Evolutionary conservation across 2,329 filamentous ascomycete species (phyloP).

Genomic region (Didymella keratinophila): DNA sequence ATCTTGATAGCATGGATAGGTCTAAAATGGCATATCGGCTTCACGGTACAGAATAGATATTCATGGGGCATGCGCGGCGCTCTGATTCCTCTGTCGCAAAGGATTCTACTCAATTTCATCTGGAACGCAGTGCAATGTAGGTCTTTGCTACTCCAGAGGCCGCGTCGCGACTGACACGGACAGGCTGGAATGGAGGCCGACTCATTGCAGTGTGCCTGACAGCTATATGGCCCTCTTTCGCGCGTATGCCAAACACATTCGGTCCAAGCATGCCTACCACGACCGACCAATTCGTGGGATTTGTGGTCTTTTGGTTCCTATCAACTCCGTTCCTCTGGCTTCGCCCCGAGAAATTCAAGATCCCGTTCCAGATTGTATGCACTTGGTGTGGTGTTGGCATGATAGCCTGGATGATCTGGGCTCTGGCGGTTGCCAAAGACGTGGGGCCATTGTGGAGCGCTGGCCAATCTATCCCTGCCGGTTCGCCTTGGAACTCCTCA

Average conservation of each 20-base stretch:
- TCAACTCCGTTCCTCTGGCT: slow-evolving; percentile 58
- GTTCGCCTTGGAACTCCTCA: slow-evolving; percentile 50
- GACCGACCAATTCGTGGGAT: slow-evolving; percentile 48
- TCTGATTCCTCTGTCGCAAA: slow-evolving; percentile 59
- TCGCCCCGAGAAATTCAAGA: slow-evolving; percentile 59
- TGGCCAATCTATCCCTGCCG: slow-evolving; percentile 48
- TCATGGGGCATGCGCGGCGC: slow-evolving; percentile 60
- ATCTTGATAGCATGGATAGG: slow-evolving; percentile 58
- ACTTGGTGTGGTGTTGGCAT: slow-evolving; percentile 57
- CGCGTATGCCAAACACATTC: slow-evolving; percentile 46
- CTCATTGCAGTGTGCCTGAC: slow-evolving; percentile 47
- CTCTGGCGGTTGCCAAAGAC: slow-evolving; percentile 54
- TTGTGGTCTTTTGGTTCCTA: slow-evolving; percentile 47
- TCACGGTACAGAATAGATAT: slow-evolving; percentile 60
- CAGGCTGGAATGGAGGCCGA: slow-evolving; percentile 49
- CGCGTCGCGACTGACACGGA: slow-evolving; percentile 11
- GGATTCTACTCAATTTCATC: slow-evolving; percentile 60
- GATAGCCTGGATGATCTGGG: slow-evolving; percentile 59
- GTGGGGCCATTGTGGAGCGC: slow-evolving; percentile 55
- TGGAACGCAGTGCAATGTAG: slow-evolving; percentile 60
- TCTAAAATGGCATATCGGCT: slow-evolving; percentile 60
- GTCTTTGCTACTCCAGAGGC: slow-evolving; percentile 19
- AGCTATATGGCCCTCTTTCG: slow-evolving; percentile 49
- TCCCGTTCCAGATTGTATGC: slow-evolving; percentile 56
- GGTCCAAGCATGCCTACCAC: slow-evolving; percentile 46